Evolutionary conservation across 2,329 filamentous ascomycete species (phyloP).

Genomic region (Chaetothyriales sp.): DNA sequence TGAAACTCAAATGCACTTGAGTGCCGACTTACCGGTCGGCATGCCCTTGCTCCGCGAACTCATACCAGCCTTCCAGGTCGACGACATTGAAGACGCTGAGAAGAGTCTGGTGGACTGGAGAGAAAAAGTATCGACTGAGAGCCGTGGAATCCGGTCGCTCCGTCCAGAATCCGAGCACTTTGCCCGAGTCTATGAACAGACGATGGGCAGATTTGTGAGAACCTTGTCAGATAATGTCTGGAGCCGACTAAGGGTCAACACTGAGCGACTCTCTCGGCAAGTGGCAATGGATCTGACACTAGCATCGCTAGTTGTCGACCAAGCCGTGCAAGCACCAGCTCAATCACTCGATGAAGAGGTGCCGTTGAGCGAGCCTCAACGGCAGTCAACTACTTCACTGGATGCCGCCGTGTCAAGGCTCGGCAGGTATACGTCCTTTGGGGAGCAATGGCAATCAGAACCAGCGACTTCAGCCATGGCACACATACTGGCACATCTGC

Average conservation of each 20-base stretch:
- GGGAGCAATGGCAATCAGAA: background rate
- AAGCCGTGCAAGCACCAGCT: background rate
- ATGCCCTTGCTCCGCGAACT: background rate
- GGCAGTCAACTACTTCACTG: background rate
- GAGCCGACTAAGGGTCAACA: slow-evolving; percentile 3
- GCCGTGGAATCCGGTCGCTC: background rate
- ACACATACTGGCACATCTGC: slow-evolving; percentile 4
- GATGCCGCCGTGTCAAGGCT: background rate
- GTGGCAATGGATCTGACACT: slow-evolving; percentile 4
- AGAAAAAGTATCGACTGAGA: background rate
- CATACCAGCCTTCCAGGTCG: background rate
- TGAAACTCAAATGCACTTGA: background rate
- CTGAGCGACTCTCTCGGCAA: slow-evolving; percentile 1
- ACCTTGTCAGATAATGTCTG: slow-evolving; percentile 4
- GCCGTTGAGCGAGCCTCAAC: background rate
- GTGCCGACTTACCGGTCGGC: background rate
- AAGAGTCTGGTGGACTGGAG: background rate
- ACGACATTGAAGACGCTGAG: background rate
- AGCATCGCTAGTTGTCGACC: background rate
- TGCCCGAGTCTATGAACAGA: background rate
- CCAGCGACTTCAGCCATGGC: background rate
- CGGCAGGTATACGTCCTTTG: background rate
- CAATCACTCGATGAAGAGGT: background rate
- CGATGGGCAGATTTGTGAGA: background rate
- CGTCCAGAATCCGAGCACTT: background rate